Conservation (phyloP, 78 protist genomes). For the Corallochytrium limacisporum region DNA sequence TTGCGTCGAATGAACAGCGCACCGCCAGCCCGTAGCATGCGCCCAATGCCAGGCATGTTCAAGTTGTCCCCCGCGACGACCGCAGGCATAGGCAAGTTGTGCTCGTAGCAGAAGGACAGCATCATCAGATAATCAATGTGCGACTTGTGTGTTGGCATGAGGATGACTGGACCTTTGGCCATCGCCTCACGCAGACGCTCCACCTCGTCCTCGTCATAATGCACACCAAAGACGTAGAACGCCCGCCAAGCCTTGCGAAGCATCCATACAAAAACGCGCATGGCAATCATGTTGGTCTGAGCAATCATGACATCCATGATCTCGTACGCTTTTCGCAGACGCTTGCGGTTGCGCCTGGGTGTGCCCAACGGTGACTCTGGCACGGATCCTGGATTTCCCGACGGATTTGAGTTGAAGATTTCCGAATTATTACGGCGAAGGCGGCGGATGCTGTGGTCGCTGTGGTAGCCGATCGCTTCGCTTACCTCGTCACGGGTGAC, state of each 20-base stretch:
- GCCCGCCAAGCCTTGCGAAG: not conserved
- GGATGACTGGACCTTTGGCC: constrained; percentile 43
- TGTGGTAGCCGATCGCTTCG: constrained; percentile 9
- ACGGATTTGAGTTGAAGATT: too few species aligned
- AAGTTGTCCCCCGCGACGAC: constrained; percentile 49
- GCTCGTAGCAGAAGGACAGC: constrained; percentile 44
- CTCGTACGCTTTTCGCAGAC: not conserved
- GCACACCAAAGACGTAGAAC: constrained; percentile 10
- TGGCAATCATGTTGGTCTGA: not conserved
- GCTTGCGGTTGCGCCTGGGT: too few species aligned
- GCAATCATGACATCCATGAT: not conserved
- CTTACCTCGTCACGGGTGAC: too few species aligned
- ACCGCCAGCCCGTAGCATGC: constrained; percentile 20
- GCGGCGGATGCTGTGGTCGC: not conserved
- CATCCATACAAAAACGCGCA: not conserved
- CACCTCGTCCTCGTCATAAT: not conserved
- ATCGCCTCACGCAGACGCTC: not conserved
- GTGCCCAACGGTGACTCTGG: too few species aligned
- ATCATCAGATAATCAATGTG: constrained; percentile 63
- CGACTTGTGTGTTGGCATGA: constrained; percentile 57
- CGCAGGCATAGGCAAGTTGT: constrained; percentile 56
- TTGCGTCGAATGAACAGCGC: constrained; percentile 61
- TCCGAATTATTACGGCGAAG: too few species aligned
- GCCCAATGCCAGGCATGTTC: constrained; percentile 22
- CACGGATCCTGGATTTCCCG: too few species aligned